phyloP scores from a whole-genome alignment of 2,329 filamentous ascomycete species.

The Neofusicoccum ribis region DNA sequence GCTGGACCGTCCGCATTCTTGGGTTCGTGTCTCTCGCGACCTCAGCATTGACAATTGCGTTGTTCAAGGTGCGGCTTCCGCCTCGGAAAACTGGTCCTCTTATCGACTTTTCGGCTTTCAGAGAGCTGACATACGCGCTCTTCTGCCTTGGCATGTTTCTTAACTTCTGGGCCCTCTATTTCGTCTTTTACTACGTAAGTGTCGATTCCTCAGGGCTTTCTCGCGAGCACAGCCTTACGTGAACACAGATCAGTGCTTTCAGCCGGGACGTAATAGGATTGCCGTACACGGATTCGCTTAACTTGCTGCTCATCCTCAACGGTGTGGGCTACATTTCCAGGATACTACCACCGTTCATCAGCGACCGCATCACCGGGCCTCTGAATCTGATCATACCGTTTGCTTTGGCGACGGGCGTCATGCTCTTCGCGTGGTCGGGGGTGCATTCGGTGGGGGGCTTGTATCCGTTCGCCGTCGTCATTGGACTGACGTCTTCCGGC shows the following conservation, averaged over 20 bases:
- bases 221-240: not conserved
- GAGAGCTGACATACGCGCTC: constrained; percentile 19
- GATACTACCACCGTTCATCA: constrained; percentile 58
- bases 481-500: constrained; percentile 31
- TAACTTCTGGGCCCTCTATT: constrained; percentile 22
- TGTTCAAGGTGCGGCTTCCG: constrained; percentile 45
- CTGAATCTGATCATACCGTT: constrained; percentile 20
- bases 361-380: constrained; percentile 46
- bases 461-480: constrained; percentile 34
- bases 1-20: constrained; percentile 64
- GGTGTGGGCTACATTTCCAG: constrained; percentile 61
- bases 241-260: constrained; percentile 15
- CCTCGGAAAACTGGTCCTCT: constrained; percentile 44
- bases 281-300: constrained; percentile 51
- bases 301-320: constrained; percentile 66
- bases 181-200: constrained; percentile 22
- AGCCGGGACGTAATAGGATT: constrained; percentile 34
- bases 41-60: constrained; percentile 34
- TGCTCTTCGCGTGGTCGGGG: constrained; percentile 33
- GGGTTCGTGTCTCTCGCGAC: constrained; percentile 59
- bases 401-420: constrained; percentile 8
- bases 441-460: constrained; percentile 29
- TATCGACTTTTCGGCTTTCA: constrained; percentile 19
- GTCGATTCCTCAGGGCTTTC: not conserved
- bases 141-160: constrained; percentile 21